Evolutionary conservation across 305 asterid species (phyloP).

Genomic region (Plantago coronopus): DNA sequence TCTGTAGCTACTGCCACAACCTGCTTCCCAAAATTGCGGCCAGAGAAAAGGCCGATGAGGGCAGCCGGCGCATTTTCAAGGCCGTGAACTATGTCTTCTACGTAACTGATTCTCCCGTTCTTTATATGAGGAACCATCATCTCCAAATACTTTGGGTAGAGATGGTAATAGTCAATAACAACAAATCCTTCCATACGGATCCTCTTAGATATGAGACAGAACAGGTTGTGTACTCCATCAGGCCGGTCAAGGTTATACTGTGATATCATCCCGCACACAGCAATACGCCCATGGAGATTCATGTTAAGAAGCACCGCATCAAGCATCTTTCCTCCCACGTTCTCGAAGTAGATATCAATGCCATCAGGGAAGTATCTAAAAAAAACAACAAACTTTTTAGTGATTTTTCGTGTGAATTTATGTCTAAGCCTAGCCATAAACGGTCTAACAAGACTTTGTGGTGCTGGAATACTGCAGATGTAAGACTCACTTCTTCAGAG

Average conservation of each 20-base stretch:
- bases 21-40: constrained; percentile 55
- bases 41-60: constrained; percentile 48
- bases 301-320: constrained; percentile 65
- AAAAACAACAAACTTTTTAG: background rate
- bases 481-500: constrained; percentile 45
- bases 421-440: too few relatives aligned
- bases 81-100: constrained; percentile 53
- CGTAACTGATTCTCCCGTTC: constrained; percentile 41
- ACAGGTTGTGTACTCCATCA: constrained; percentile 41
- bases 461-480: background rate
- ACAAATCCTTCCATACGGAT: constrained; percentile 53
- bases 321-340: constrained; percentile 66
- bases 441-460: too few relatives aligned
- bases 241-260: constrained; percentile 52
- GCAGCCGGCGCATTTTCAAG: constrained; percentile 52
- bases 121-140: constrained; percentile 44
- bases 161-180: constrained; percentile 37
- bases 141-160: constrained; percentile 42
- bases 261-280: constrained; percentile 60
- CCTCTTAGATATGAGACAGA: constrained; percentile 30
- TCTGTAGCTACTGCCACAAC: constrained; percentile 39
- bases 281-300: constrained; percentile 46
- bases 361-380: constrained; percentile 54
- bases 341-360: constrained; percentile 60
- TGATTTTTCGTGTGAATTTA: background rate